phyloP scores from a whole-genome alignment of 345 rosid genomes.

The Eucalyptus polybractea region DNA sequence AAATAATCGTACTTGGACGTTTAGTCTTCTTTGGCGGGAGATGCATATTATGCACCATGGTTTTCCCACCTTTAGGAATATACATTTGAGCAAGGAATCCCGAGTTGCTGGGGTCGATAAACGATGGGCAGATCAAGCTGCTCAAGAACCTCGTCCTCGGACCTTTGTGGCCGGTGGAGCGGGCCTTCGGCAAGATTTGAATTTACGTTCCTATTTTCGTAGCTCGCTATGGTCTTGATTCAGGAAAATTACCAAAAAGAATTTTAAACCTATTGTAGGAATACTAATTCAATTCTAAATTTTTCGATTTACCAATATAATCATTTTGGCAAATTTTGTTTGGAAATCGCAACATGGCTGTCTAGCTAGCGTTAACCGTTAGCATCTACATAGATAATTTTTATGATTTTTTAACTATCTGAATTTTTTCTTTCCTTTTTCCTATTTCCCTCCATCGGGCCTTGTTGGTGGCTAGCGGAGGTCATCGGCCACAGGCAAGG shows the following conservation, averaged over 20 bases:
- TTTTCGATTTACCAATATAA: neutral
- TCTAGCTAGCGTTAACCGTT: fast-evolving
- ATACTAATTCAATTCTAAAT: neutral
- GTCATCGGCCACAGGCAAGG: too few species aligned
- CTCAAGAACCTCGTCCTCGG: neutral
- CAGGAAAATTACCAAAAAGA: neutral
- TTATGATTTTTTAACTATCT: too few species aligned
- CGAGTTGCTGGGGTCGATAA: neutral
- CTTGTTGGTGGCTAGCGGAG: neutral
- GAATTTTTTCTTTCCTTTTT: too few species aligned
- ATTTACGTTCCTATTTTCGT: neutral
- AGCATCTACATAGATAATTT: neutral
- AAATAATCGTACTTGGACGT: neutral
- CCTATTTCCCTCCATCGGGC: neutral
- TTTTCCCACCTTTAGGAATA: neutral
- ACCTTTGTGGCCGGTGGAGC: neutral
- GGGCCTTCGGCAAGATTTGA: neutral
- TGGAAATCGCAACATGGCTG: fast-evolving
- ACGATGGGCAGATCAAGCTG: neutral
- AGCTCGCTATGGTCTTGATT: neutral
- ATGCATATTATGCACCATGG: neutral
- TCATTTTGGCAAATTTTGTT: too few species aligned
- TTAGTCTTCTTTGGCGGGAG: neutral
- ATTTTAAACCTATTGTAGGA: neutral
- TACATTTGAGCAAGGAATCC: neutral